phyloP scores from a whole-genome alignment of 805 yeast species.

The Monosporozyma unispora region DNA sequence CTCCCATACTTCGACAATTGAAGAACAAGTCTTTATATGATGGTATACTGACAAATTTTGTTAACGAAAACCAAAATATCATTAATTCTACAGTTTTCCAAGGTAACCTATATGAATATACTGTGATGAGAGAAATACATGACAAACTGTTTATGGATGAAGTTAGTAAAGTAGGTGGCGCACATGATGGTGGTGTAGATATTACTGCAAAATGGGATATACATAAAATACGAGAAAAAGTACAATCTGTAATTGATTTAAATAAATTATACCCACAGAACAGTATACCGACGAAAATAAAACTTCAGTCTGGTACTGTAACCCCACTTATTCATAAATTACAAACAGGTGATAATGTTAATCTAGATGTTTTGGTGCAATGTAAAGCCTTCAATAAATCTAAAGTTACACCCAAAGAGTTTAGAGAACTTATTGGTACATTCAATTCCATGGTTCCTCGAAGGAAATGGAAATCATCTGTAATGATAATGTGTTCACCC shows the following conservation, averaged over 20 bases:
- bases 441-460: constrained; percentile 16
- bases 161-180: constrained; percentile 25
- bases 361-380: constrained; percentile 22
- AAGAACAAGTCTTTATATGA: neutral
- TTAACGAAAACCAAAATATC: constrained; percentile 16
- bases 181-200: constrained; percentile 30
- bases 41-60: constrained; percentile 2
- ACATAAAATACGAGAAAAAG: constrained; percentile 4
- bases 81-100: constrained; percentile 26
- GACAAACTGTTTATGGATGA: constrained; percentile 20
- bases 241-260: neutral
- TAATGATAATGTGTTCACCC: constrained; percentile 28
- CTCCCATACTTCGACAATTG: neutral
- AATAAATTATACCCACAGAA: constrained; percentile 2
- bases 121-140: constrained; percentile 25
- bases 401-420: constrained; percentile 26
- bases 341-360: constrained; percentile 1
- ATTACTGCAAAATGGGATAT: constrained; percentile 24
- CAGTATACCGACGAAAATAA: constrained; percentile 13
- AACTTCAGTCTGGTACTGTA: constrained; percentile 11
- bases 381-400: constrained; percentile 25
- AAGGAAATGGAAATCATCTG: constrained; percentile 13
- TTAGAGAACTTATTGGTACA: constrained; percentile 28
- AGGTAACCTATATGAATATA: constrained; percentile 28
- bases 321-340: constrained; percentile 16